Conservation (phyloP, 129 eudicot species). For the Chrysanthemum lavandulifolium region DNA sequence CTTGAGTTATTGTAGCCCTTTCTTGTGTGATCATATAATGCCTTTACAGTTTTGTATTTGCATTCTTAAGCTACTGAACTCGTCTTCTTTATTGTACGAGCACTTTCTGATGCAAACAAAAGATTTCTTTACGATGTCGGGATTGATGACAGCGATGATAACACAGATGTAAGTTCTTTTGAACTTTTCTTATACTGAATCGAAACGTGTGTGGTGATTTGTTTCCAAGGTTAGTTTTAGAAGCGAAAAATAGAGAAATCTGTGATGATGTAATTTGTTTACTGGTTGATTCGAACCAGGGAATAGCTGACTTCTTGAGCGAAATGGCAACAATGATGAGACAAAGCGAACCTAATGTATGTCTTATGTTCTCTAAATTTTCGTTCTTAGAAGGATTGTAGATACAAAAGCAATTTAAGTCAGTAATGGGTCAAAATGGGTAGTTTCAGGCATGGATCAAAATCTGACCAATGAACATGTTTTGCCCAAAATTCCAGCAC, state of each 20-base stretch:
- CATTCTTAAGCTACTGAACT: neutral
- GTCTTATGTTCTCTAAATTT: constrained; percentile 10
- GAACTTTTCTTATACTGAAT: neutral
- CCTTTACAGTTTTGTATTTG: neutral
- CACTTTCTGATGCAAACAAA: constrained; percentile 69
- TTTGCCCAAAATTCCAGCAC: neutral
- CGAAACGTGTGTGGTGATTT: neutral
- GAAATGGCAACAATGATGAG: constrained; percentile 80
- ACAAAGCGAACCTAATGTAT: constrained; percentile 57
- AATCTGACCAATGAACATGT: too few species aligned
- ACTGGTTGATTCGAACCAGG: constrained; percentile 46
- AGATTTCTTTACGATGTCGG: constrained; percentile 80
- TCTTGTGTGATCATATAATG: neutral
- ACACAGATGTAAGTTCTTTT: constrained; percentile 44
- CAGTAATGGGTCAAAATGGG: too few species aligned
- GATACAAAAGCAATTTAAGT: too few species aligned
- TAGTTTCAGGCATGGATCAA: too few species aligned
- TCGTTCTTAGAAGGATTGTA: neutral
- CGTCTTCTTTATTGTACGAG: constrained; percentile 27
- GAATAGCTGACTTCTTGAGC: constrained; percentile 71
- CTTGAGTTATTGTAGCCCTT: neutral
- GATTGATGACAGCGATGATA: constrained; percentile 54
- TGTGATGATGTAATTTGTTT: neutral
- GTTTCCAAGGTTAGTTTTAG: neutral
- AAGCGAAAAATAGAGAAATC: neutral